Evolutionary conservation across 176 grass and related monocot species (phyloP).

Genomic region (Poa annua): DNA sequence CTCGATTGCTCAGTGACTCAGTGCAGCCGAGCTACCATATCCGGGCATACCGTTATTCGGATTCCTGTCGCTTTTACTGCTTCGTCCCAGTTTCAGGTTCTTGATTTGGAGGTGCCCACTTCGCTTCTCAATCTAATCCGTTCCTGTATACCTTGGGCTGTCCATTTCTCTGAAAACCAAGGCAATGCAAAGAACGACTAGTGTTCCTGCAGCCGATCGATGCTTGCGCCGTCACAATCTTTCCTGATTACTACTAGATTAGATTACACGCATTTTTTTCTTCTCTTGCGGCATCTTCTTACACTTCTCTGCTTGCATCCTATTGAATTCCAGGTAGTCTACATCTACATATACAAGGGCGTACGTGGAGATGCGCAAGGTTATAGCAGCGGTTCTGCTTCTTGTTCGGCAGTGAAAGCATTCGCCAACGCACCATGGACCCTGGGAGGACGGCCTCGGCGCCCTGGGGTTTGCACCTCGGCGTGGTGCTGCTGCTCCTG

Average conservation of each 20-base stretch:
- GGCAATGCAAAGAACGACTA: background rate
- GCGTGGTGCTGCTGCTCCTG: slow-evolving; percentile 52
- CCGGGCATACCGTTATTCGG: background rate
- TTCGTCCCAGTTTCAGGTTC: background rate
- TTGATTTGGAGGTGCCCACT: too few relatives aligned
- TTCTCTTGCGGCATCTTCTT: background rate
- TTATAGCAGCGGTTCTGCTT: background rate
- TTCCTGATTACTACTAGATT: too few relatives aligned
- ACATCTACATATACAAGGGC: background rate
- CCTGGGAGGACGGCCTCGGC: background rate
- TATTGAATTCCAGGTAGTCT: slow-evolving; percentile 35
- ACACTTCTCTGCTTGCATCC: slow-evolving; percentile 21
- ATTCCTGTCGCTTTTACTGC: background rate
- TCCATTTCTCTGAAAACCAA: slow-evolving; percentile 36
- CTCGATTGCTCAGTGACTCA: too few relatives aligned
- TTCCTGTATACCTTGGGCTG: background rate
- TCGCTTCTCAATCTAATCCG: too few relatives aligned
- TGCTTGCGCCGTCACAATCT: background rate
- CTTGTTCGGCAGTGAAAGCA: background rate
- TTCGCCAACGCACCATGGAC: slow-evolving; percentile 18
- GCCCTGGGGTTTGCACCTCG: slow-evolving; percentile 45
- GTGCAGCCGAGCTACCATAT: slow-evolving; percentile 17
- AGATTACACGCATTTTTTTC: slow-evolving; percentile 26
- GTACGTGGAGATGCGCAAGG: slow-evolving; percentile 33
- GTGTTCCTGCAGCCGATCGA: background rate